Evolutionary conservation across 208 protist species (phyloP), one percentile per base, ranked within the genome.

Genomic region (Leptomonas pyrrhocoris): DNA sequence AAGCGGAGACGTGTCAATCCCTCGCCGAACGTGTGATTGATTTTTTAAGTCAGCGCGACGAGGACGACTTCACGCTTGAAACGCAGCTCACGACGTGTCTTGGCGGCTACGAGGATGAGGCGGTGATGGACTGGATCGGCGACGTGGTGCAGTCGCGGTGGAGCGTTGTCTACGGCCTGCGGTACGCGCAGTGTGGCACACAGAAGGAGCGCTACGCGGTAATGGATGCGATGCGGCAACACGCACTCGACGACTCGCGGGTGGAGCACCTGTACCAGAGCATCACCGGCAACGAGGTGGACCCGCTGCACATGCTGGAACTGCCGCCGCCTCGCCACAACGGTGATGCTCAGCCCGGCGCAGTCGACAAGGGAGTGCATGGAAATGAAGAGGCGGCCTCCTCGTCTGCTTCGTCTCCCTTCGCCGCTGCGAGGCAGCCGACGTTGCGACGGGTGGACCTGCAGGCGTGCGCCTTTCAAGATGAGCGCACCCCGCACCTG

Each of bases 61-160:
- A 85, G 48, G 88, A 94, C 46, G 73, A 87, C 53, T 71, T 89
- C 38, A 89, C 83, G 19, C 69, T 96, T 1, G 92, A 94, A 68
- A 96, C 92, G 15, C 92, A 95, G 80, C 83, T 96, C 21, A 95
- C 86, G 0, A 90, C 88, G 19, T 93, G 85, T 69, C 81, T 96
- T 15, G 88, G 88, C 31, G 86, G 83, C 43, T 94, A 95, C 67
- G 89, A 94, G 68, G 87, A 92, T 51, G 88, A 93, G 74, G 80
- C 53, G 36, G 85, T 93, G 27, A 86, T 83, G 78, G 80, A 86
- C 42, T 96, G 92, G 90, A 93, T 96, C 38, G 83, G 72, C 48
- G 82, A 81, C 16, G 86, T 87, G 43, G 77, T 77, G 62, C 76
- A 64, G 4, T 89, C 88, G 40, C 87, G 92, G 21, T 96, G 92